Conservation (phyloP, 2,329 filamentous ascomycete genomes). For the Zymoseptoria tritici region DNA sequence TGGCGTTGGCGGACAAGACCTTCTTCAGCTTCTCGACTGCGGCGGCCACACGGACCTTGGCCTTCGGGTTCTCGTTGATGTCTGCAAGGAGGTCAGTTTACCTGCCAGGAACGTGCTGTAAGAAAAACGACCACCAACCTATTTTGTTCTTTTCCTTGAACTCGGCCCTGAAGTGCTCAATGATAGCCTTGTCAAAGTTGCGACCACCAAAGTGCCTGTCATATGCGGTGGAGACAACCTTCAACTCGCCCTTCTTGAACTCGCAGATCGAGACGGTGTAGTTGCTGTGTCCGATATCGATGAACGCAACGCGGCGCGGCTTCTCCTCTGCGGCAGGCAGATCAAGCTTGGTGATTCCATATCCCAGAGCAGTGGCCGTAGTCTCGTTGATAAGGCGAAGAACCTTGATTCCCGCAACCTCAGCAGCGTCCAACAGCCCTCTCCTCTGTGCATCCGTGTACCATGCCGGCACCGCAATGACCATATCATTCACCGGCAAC, state of each 20-base stretch:
- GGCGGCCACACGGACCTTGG: slow-evolving; percentile 74
- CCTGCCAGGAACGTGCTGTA: too few species aligned
- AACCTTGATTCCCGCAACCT: slow-evolving; percentile 87
- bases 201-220: slow-evolving; percentile 96
- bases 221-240: slow-evolving; percentile 84
- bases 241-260: slow-evolving; percentile 93
- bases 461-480: slow-evolving; percentile 92
- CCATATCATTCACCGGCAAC: slow-evolving; percentile 84
- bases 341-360: slow-evolving; percentile 96
- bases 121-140: slow-evolving; percentile 27
- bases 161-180: slow-evolving; percentile 90
- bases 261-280: slow-evolving; percentile 92
- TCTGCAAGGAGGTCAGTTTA: slow-evolving; percentile 31
- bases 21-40: slow-evolving; percentile 98
- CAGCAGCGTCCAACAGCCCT: slow-evolving; percentile 79
- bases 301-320: slow-evolving; percentile 79
- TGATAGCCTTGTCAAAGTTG: slow-evolving; percentile 90
- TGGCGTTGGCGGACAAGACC: slow-evolving; percentile 89
- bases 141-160: slow-evolving; percentile 98
- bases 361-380: slow-evolving; percentile 89
- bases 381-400: slow-evolving; percentile 97
- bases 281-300: slow-evolving; percentile 95
- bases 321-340: slow-evolving; percentile 83
- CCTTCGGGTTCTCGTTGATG: slow-evolving; percentile 83
- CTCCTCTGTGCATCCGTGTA: slow-evolving; percentile 93